Evolutionary conservation across 2,329 filamentous ascomycete genomes (phyloP).

Genomic region (Fusarium pseudograminearum): DNA sequence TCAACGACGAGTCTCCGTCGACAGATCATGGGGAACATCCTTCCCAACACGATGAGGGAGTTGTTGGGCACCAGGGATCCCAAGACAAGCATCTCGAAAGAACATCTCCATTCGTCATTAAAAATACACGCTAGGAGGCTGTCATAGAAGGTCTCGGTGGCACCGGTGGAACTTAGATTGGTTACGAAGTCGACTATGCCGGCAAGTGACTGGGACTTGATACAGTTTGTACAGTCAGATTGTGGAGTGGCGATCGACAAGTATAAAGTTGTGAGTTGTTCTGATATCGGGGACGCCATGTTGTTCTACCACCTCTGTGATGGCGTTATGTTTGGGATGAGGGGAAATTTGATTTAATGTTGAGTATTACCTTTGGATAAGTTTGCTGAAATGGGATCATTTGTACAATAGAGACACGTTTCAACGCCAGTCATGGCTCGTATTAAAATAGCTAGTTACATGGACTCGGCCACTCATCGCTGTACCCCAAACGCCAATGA

Average conservation of each 20-base stretch:
- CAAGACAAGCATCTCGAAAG: neutral
- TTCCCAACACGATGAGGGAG: neutral
- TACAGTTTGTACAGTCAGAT: too few species aligned
- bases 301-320: neutral
- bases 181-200: neutral
- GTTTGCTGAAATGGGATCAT: neutral
- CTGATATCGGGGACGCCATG: neutral
- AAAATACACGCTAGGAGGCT: neutral
- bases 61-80: neutral
- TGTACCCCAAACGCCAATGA: neutral
- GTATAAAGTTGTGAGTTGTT: too few species aligned
- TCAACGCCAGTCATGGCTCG: neutral
- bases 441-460: neutral
- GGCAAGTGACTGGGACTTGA: too few species aligned
- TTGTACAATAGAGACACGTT: neutral
- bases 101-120: fast-evolving
- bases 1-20: neutral
- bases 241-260: too few species aligned
- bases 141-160: neutral
- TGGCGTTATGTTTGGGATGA: too few species aligned
- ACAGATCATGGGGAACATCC: neutral
- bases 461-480: neutral
- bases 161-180: neutral
- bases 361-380: too few species aligned
- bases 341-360: fast-evolving